phyloP scores from a whole-genome alignment of 2,329 filamentous ascomycete genomes.

The Plectosphaerella plurivora region DNA sequence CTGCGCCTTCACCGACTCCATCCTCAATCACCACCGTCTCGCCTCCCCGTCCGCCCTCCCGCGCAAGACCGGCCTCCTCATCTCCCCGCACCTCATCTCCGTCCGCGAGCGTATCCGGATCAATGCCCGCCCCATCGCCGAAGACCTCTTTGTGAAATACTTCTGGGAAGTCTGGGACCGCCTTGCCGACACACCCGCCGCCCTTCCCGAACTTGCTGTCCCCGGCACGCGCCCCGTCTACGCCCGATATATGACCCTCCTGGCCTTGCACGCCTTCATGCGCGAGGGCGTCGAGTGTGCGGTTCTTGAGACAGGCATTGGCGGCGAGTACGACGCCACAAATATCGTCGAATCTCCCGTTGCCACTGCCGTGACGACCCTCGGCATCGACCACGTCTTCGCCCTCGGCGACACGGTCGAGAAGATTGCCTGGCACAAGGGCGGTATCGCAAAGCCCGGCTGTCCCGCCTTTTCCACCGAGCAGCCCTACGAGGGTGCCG shows the following conservation, averaged over 20 bases:
- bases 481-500: conserved; percentile 39
- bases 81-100: conserved; percentile 63
- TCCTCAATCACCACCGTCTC: conserved; percentile 49
- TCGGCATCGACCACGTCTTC: conserved; percentile 66
- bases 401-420: conserved; percentile 58
- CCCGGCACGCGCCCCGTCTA: conserved; percentile 46
- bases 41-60: conserved; percentile 22
- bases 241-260: conserved; percentile 59
- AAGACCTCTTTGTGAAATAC: conserved; percentile 56
- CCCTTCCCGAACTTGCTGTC: conserved; percentile 20
- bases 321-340: conserved; percentile 65
- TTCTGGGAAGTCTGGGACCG: conserved; percentile 66
- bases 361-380: conserved; percentile 57
- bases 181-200: conserved; percentile 31
- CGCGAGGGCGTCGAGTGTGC: conserved; percentile 57
- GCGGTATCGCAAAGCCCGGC: conserved; percentile 62
- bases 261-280: conserved; percentile 64
- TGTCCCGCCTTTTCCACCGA: conserved; percentile 53
- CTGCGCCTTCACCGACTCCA: conserved; percentile 62
- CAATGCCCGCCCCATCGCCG: conserved; percentile 52
- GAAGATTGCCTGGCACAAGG: conserved; percentile 71
- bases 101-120: conserved; percentile 65
- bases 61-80: conserved; percentile 58
- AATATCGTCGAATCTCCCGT: conserved; percentile 58
- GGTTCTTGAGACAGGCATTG: conserved; percentile 64